Conservation (phyloP, 345 rosid species). For the Abelmoschus esculentus region DNA sequence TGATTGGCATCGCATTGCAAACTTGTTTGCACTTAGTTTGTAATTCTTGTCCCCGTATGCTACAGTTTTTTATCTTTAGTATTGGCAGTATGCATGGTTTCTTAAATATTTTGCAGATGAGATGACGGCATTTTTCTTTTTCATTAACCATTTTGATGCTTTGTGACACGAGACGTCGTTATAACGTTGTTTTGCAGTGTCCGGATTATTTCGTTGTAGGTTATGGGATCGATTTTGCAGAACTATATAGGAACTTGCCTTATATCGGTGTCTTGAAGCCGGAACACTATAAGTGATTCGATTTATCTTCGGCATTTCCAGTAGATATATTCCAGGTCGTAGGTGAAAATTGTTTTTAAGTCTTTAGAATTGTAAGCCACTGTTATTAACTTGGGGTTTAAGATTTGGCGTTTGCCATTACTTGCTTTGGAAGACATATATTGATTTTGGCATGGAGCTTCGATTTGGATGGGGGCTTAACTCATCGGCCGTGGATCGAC, state of each 20-base stretch:
- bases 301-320: background rate
- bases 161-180: background rate
- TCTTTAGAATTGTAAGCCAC: background rate
- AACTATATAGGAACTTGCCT: constrained; percentile 74
- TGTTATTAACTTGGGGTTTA: background rate
- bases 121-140: background rate
- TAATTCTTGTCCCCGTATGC: background rate
- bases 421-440: background rate
- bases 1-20: background rate
- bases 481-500: no score
- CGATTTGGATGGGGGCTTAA: no score
- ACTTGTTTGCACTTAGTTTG: background rate
- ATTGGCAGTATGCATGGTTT: background rate
- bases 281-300: constrained; percentile 40
- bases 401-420: background rate
- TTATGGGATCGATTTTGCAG: constrained; percentile 94
- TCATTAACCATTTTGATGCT: background rate
- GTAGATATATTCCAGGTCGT: background rate
- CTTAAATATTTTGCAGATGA: background rate
- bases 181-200: constrained; percentile 43
- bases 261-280: constrained; percentile 83
- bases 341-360: background rate
- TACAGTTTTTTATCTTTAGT: background rate
- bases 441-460: no score
- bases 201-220: constrained; percentile 84